Evolutionary conservation across 768 basidiomycete genomes (phyloP).

Genomic region (Leucocoprinus sp.): DNA sequence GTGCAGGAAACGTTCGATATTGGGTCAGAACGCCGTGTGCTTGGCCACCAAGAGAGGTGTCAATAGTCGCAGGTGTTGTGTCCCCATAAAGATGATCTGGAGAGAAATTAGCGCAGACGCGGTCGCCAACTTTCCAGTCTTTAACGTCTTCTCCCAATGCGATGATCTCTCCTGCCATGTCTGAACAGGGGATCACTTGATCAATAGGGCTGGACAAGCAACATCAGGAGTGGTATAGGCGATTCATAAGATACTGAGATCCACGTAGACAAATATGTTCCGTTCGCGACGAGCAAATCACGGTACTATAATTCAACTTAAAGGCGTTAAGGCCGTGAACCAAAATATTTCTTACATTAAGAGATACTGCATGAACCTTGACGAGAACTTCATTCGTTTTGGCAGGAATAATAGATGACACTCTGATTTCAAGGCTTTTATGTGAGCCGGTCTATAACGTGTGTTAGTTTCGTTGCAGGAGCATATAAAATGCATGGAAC

Average conservation of each 20-base stretch:
- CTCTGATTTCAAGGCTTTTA: conserved; percentile 18
- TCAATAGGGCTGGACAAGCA: conserved; percentile 11
- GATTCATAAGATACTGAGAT: not conserved
- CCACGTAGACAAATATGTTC: not conserved
- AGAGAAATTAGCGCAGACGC: conserved; percentile 47
- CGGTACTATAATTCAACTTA: conserved; percentile 30
- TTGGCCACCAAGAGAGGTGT: conserved; percentile 36
- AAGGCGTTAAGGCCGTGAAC: not conserved
- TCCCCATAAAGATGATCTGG: conserved; percentile 42
- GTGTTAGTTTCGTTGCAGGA: no score
- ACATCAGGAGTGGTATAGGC: not conserved
- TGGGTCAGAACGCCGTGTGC: conserved; percentile 46
- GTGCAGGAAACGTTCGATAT: conserved; percentile 35
- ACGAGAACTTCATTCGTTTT: conserved; percentile 44
- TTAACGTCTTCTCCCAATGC: conserved; percentile 35
- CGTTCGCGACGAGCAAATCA: conserved; percentile 22
- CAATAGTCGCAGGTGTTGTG: conserved; percentile 22
- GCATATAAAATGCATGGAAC: not conserved
- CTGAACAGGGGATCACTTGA: conserved; percentile 33
- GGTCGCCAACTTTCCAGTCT: conserved; percentile 47
- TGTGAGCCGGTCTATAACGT: conserved; percentile 16
- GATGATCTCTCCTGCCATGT: conserved; percentile 51
- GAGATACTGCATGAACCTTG: conserved; percentile 47
- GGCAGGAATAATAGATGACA: conserved; percentile 22
- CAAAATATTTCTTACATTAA: conserved; percentile 39